Percentiles rank a stretch among this genome's conserved stretches.
These are phyloP conservation scores for Alternaria atra DNA, from an alignment of 2,329 filamentous ascomycete genomes.

Conservation along the genomic window DNA sequence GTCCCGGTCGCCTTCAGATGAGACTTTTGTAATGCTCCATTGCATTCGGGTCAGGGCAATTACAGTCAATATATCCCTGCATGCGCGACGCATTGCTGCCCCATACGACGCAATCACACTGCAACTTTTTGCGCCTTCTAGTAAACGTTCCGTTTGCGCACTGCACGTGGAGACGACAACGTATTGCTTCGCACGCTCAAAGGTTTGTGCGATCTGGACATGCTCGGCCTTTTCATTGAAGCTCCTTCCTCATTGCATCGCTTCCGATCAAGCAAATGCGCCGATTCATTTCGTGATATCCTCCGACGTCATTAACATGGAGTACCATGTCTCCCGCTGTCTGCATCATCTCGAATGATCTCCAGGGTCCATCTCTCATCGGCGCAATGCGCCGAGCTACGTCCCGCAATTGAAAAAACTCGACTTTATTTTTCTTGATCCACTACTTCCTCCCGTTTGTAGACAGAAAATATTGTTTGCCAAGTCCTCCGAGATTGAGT, in stretches of 20 bases:
- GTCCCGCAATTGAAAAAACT: constrained; percentile 8
- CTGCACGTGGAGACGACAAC: constrained; percentile 10
- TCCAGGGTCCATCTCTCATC: constrained; percentile 19
- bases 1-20: background rate
- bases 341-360: constrained; percentile 25
- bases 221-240: constrained; percentile 17
- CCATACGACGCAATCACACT: constrained; percentile 9
- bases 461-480: constrained; percentile 9
- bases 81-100: constrained; percentile 18
- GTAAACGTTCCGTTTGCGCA: constrained; percentile 7
- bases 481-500: constrained; percentile 13
- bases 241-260: background rate
- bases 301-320: constrained; percentile 27
- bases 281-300: constrained; percentile 3
- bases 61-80: constrained; percentile 9
- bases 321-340: constrained; percentile 18
- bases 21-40: background rate
- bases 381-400: constrained; percentile 11
- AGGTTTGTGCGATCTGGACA: constrained; percentile 9
- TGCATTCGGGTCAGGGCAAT: constrained; percentile 9
- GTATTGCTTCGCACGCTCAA: constrained; percentile 11
- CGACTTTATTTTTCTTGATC: constrained; percentile 20
- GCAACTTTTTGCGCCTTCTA: constrained; percentile 8
- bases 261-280: constrained; percentile 1
- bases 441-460: constrained; percentile 15